A percentile compares a stretch with the other conserved stretches of the same genome.
phyloP scores from a whole-genome alignment of 2,329 filamentous ascomycete genomes.

The Phialemoniopsis sp. region DNA sequence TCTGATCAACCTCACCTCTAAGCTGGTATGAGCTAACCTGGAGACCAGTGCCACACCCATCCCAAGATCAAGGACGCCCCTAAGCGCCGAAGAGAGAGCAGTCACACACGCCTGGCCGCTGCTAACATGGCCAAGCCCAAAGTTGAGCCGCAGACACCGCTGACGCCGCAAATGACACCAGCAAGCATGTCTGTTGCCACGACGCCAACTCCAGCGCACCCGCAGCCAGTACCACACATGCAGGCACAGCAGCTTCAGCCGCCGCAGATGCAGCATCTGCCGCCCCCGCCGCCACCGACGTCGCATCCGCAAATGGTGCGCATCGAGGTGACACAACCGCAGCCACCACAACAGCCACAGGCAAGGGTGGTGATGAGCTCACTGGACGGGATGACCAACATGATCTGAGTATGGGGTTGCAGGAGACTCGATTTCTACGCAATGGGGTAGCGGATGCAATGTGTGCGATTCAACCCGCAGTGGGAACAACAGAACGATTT shows the following conservation, averaged over 20 bases:
- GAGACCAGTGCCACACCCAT: conserved; percentile 61
- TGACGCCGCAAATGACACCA: conserved; percentile 41
- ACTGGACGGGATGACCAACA: conserved; percentile 36
- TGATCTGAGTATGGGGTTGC: conserved; percentile 31
- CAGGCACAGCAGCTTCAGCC: conserved; percentile 20
- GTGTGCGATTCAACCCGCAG: no score
- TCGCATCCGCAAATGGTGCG: conserved; percentile 14
- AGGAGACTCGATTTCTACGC: no score
- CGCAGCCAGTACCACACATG: conserved; percentile 13
- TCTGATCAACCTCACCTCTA: conserved; percentile 5
- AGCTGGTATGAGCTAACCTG: conserved; percentile 8
- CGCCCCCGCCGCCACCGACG: conserved; percentile 11
- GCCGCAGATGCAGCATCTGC: conserved; percentile 12
- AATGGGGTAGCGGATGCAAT: no score
- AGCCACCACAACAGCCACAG: conserved; percentile 18
- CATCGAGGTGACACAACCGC: conserved; percentile 16
- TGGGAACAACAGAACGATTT: conserved; percentile 9
- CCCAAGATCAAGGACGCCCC: conserved; percentile 68
- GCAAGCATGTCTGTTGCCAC: conserved; percentile 25
- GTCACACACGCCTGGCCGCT: conserved; percentile 40
- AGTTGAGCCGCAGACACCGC: conserved; percentile 31
- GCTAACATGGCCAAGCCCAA: conserved; percentile 43
- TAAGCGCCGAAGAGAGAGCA: conserved; percentile 62
- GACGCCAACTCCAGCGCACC: conserved; percentile 29
- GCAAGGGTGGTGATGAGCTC: conserved; percentile 25